A percentile compares a stretch with the other conserved stretches of the same genome.
These are phyloP conservation scores for Sphaerulina vaccinii DNA, from an alignment of 2,329 filamentous ascomycete genomes.

Conservation along the genomic window DNA sequence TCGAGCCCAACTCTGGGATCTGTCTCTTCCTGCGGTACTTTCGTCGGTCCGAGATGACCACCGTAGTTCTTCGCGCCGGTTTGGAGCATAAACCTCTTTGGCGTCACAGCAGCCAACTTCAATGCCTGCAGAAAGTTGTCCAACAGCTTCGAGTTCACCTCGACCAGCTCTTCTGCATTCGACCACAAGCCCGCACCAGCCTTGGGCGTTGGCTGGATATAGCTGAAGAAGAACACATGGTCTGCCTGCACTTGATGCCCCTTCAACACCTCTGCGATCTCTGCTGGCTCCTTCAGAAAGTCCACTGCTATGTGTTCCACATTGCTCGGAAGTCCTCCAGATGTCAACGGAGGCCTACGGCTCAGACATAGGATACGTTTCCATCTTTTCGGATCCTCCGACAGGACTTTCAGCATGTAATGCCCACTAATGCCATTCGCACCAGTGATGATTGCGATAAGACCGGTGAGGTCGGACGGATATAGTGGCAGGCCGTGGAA, in stretches of 20 bases:
- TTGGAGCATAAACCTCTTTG: conserved; percentile 52
- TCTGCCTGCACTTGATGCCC: conserved; percentile 39
- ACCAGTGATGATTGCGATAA: conserved; percentile 55
- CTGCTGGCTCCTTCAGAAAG: conserved; percentile 40
- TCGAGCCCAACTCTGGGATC: conserved; percentile 47
- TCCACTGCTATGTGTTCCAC: conserved; percentile 39
- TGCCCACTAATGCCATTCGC: conserved; percentile 56
- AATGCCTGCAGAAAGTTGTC: conserved; percentile 52
- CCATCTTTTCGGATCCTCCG: conserved; percentile 51
- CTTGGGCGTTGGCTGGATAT: conserved; percentile 53
- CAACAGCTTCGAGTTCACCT: conserved; percentile 51
- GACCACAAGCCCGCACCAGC: conserved; percentile 48
- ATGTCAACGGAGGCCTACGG: conserved; percentile 43
- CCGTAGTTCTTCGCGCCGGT: conserved; percentile 55
- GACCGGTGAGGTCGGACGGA: conserved; percentile 40
- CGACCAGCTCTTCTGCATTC: conserved; percentile 51
- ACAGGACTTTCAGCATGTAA: conserved; percentile 51
- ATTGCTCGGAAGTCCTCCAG: conserved; percentile 30
- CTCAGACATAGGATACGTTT: conserved; percentile 54
- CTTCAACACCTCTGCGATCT: conserved; percentile 40
- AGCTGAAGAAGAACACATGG: conserved; percentile 56
- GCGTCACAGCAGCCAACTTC: conserved; percentile 43
- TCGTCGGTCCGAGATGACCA: conserved; percentile 49
- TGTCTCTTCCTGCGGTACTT: conserved; percentile 48
- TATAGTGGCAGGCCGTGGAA: conserved; percentile 53